Evolutionary conservation across 2,329 filamentous ascomycete genomes (phyloP).

Genomic region (Hymenoscyphus occultus): DNA sequence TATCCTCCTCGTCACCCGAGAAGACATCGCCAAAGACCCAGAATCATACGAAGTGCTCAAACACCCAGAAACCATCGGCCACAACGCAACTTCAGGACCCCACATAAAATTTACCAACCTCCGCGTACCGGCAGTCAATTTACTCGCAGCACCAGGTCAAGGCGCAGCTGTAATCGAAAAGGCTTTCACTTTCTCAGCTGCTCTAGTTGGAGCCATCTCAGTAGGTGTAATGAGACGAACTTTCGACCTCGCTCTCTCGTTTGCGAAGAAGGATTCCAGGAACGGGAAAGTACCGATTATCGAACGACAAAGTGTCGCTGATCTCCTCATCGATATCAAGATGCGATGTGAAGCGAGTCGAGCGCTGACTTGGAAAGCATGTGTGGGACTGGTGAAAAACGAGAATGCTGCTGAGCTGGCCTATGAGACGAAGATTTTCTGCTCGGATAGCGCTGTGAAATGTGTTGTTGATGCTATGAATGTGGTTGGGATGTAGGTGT

Average conservation of each 20-base stretch:
- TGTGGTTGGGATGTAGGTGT: conserved; percentile 46
- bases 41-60: conserved; percentile 45
- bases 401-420: conserved; percentile 40
- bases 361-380: conserved; percentile 50
- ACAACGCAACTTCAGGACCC: conserved; percentile 47
- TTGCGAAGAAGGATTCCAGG: conserved; percentile 44
- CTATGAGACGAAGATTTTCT: conserved; percentile 49
- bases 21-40: conserved; percentile 43
- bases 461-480: conserved; percentile 48
- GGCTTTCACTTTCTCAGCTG: conserved; percentile 42
- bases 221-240: conserved; percentile 50
- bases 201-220: conserved; percentile 51
- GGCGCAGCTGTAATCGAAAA: conserved; percentile 43
- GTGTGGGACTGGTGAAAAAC: conserved; percentile 37
- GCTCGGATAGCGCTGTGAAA: conserved; percentile 47
- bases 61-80: conserved; percentile 45
- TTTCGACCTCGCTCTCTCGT: conserved; percentile 49
- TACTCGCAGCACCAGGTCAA: conserved; percentile 44
- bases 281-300: conserved; percentile 45
- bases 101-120: conserved; percentile 46
- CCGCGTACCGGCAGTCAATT: conserved; percentile 43
- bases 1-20: conserved; percentile 47
- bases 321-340: conserved; percentile 50
- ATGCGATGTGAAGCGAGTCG: conserved; percentile 47
- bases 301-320: conserved; percentile 48